These are phyloP conservation scores for Kwoniella shivajii DNA, from an alignment of 1,284 basidiomycete species.

Conservation along the genomic window DNA sequence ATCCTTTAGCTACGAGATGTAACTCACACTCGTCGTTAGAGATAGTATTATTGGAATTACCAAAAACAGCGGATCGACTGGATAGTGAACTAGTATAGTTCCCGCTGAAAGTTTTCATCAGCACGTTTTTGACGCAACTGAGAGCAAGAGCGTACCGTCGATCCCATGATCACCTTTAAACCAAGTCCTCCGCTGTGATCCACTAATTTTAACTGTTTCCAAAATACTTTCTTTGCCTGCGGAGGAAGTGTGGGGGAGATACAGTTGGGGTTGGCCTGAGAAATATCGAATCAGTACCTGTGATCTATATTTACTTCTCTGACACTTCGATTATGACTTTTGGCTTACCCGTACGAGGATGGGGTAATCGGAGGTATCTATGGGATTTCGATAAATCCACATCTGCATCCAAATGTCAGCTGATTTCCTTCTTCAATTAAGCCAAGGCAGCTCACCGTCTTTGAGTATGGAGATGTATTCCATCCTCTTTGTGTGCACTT, in stretches of 20 bases:
- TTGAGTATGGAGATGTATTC: slow-evolving; percentile 26
- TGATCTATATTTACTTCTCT: not conserved
- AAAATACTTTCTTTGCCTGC: slow-evolving; percentile 23
- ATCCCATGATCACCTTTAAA: slow-evolving; percentile 43
- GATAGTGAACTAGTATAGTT: slow-evolving; percentile 40
- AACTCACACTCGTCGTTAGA: slow-evolving; percentile 26
- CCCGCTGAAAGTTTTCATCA: slow-evolving; percentile 30
- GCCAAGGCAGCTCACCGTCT: slow-evolving; percentile 11
- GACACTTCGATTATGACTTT: not conserved
- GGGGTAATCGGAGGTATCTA: slow-evolving; percentile 46
- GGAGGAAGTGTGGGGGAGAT: slow-evolving; percentile 29
- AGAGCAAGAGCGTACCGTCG: slow-evolving; percentile 28
- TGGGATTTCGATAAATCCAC: slow-evolving; percentile 32
- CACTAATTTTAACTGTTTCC: slow-evolving; percentile 40
- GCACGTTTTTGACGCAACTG: not conserved
- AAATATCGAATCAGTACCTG: not conserved
- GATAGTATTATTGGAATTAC: slow-evolving; percentile 42
- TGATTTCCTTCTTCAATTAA: not conserved
- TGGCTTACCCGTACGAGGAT: slow-evolving; percentile 47
- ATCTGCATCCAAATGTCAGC: slow-evolving; percentile 20
- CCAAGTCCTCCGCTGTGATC: slow-evolving; percentile 44
- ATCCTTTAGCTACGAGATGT: not conserved
- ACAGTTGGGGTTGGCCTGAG: slow-evolving; percentile 43
- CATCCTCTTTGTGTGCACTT: slow-evolving; percentile 16
- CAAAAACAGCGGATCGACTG: slow-evolving; percentile 47